Base-by-base conservation (phyloP, 768 basidiomycete genomes). In the Tulasnella sp. region DNA sequence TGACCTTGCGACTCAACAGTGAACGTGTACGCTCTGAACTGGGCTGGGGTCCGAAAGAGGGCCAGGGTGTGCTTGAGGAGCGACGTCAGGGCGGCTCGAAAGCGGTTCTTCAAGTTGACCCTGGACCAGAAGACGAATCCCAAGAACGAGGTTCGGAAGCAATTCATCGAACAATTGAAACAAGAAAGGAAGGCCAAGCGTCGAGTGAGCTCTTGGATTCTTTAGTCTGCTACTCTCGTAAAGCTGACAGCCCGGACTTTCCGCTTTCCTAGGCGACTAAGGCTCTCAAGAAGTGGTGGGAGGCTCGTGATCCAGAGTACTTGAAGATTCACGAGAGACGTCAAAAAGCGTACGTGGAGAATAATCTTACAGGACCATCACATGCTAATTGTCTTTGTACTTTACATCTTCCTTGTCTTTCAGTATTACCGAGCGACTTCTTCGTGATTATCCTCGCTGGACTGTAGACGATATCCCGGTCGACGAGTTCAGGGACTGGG, bases 371-470 rank as follows among this genome's bases (percentile, higher is more conserved):
- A 67, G 15, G 5, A 5, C 61, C 13, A 13, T 11, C 29, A 16
- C 44, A 44, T 44, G 3, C 44, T 44, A 4, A 44, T 44, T 9
- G 26, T 32, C 61, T 15, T 11, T 67, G 9, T 23, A 16, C 3
- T 29, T 13, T 23, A 26, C 18, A 15, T 35, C 13, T 23, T 67
- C 29, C 26, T 18, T 20, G 20, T 4, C 61, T 5, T 67, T 26
- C 15, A 67, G 61, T 18, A 67, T 67, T 29, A 26, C 61, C 26
- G 29, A 67, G 32, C 26, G 61, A 35, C 61, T 67, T 9, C 61
- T 67, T 35, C 61, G 61, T 26, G 61, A 67, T 67, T 26, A 67
- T 32, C 61, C 61, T 35, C 61, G 61, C 61, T 67, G 61, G 61
- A 32, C 26, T 6, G 16, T 32, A 13, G n/a, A 29, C 61, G 61